A percentile compares a stretch with the other conserved stretches of the same genome.
These are phyloP conservation scores for Penicillium cinerascens DNA, from an alignment of 495 filamentous ascomycete species.

Conservation along the genomic window DNA sequence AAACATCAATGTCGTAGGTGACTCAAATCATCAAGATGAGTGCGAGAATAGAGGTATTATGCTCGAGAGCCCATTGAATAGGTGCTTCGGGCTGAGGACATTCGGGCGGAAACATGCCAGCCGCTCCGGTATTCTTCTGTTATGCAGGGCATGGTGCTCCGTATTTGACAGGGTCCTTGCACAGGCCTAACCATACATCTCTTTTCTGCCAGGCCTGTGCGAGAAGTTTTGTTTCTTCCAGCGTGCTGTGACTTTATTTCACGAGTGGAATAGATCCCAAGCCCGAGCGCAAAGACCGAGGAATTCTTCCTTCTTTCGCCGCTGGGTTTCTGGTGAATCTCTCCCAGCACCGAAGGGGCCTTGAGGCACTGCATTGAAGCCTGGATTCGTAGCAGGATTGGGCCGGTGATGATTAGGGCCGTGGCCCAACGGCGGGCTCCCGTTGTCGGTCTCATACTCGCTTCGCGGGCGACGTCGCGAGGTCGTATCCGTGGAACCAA, in stretches of 20 bases:
- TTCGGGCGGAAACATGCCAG: not conserved
- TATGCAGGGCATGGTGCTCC: not conserved
- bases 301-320: conserved; percentile 93
- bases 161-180: not conserved
- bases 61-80: not conserved
- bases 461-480: conserved; percentile 71
- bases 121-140: not conserved
- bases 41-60: not conserved
- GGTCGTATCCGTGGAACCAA: conserved; percentile 41
- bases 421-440: conserved; percentile 44
- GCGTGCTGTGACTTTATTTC: conserved; percentile 18
- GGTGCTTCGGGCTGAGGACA: not conserved
- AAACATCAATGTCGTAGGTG: conserved; percentile 22
- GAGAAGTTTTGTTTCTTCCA: not conserved
- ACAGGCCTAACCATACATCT: not conserved
- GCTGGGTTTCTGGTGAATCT: conserved; percentile 78
- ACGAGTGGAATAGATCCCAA: conserved; percentile 98
- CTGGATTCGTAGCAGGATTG: conserved; percentile 69
- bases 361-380: conserved; percentile 50
- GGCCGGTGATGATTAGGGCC: conserved; percentile 43
- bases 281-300: conserved; percentile 79
- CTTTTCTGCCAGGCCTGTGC: not conserved
- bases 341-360: conserved; percentile 74
- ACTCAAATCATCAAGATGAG: conserved; percentile 22
- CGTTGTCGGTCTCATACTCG: conserved; percentile 85